These are phyloP conservation scores for Cladosporium oxysporum DNA, from an alignment of 2,329 filamentous ascomycete genomes.

Conservation along the genomic window DNA sequence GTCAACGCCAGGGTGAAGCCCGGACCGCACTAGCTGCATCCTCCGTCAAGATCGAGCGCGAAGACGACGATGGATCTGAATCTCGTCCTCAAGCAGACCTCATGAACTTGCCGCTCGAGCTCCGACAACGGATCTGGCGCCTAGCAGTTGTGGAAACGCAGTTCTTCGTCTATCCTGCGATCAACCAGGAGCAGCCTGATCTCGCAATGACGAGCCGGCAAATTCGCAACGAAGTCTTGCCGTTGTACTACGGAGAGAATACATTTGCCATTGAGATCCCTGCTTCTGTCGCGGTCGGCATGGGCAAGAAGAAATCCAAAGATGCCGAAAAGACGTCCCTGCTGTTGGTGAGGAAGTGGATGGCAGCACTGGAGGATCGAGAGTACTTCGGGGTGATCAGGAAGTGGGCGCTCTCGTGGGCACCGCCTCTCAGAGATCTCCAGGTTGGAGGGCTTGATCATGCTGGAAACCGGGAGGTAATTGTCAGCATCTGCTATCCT, in stretches of 20 bases:
- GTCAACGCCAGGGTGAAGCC: neutral
- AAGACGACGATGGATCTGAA: neutral
- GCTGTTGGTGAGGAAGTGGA: constrained; percentile 24
- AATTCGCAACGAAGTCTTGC: constrained; percentile 30
- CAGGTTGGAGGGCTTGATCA: no score
- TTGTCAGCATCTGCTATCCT: neutral
- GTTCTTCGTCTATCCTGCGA: constrained; percentile 27
- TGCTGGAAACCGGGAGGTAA: neutral
- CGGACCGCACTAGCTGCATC: neutral
- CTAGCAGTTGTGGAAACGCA: constrained; percentile 26
- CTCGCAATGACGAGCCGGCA: constrained; percentile 28
- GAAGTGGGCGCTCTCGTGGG: constrained; percentile 21
- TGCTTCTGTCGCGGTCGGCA: neutral
- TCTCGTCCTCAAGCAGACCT: neutral
- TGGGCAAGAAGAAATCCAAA: neutral
- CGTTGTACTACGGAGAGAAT: constrained; percentile 31
- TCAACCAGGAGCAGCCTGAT: constrained; percentile 30
- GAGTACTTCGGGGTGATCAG: constrained; percentile 3
- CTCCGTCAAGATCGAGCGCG: neutral
- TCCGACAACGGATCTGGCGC: constrained; percentile 26
- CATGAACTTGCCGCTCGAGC: neutral
- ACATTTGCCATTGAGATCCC: constrained; percentile 27
- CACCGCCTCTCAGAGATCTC: neutral
- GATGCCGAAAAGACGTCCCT: neutral
- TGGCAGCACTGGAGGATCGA: neutral